Percentiles rank a stretch among this genome's conserved stretches.
These are phyloP conservation scores for Pseudopediastrum boryanum DNA, from an alignment of 139 green algal species.

Conservation along the genomic window DNA sequence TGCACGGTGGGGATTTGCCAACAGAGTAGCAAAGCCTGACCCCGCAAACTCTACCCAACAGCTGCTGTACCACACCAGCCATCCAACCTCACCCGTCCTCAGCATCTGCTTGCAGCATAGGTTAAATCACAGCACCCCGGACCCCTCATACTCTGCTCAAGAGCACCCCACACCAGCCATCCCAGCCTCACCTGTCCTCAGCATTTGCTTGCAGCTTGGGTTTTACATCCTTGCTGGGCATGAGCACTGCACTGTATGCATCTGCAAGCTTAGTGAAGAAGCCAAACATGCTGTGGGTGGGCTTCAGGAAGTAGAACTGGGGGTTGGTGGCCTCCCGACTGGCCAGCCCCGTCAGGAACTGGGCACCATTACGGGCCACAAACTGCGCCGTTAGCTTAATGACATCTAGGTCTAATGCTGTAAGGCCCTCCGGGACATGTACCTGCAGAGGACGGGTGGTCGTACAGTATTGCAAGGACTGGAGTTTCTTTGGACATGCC, in stretches of 20 bases:
- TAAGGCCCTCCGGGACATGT: constrained; percentile 89
- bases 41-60: too few species aligned
- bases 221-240: constrained; percentile 82
- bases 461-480: too few species aligned
- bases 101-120: too few species aligned
- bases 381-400: constrained; percentile 97
- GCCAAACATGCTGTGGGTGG: constrained; percentile 91
- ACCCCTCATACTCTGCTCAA: too few species aligned
- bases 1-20: too few species aligned
- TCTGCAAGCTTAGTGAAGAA: constrained; percentile 95
- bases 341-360: constrained; percentile 82
- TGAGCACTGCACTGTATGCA: constrained; percentile 93
- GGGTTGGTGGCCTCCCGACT: constrained; percentile 70
- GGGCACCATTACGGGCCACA: constrained; percentile 93
- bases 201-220: constrained; percentile 71
- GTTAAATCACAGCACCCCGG: too few species aligned
- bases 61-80: too few species aligned
- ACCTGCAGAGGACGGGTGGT: too few species aligned
- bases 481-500: too few species aligned
- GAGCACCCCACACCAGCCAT: too few species aligned
- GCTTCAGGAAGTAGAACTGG: constrained; percentile 97
- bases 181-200: constrained; percentile 60
- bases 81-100: too few species aligned
- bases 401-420: constrained; percentile 86
- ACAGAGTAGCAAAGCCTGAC: too few species aligned